Percentiles rank a stretch among this genome's conserved stretches.
phyloP scores from a whole-genome alignment of 202 grass and related monocot species.

The Musa balbisiana region DNA sequence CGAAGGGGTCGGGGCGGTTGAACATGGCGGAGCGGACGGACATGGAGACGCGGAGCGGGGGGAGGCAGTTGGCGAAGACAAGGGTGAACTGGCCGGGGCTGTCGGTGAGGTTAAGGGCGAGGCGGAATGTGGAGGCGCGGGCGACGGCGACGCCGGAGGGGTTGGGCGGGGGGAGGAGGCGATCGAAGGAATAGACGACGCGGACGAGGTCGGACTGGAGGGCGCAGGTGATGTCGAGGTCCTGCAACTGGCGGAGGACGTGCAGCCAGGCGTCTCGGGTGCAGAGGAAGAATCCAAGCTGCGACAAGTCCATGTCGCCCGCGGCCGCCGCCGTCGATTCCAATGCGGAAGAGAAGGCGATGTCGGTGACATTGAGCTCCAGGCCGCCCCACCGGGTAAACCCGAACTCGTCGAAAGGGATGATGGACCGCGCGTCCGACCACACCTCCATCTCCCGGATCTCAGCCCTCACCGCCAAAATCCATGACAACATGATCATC shows the following conservation, averaged over 20 bases:
- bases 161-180: constrained; percentile 53
- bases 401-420: constrained; percentile 9
- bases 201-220: constrained; percentile 40
- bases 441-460: constrained; percentile 1
- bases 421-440: constrained; percentile 1
- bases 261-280: constrained; percentile 3
- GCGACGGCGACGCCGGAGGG: constrained; percentile 50
- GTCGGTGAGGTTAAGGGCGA: constrained; percentile 14
- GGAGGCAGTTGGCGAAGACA: constrained; percentile 82
- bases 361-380: constrained; percentile 1
- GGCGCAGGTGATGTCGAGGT: neutral
- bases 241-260: constrained; percentile 3
- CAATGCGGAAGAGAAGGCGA: neutral
- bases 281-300: constrained; percentile 3
- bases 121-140: constrained; percentile 60
- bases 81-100: constrained; percentile 90
- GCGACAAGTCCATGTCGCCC: neutral
- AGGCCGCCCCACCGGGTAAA: neutral
- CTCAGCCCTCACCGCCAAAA: neutral
- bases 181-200: constrained; percentile 68
- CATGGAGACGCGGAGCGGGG: constrained; percentile 56
- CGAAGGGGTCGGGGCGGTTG: constrained; percentile 42
- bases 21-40: constrained; percentile 79
- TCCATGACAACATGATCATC: neutral
- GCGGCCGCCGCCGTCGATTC: neutral